phyloP scores from a whole-genome alignment of 2,329 filamentous ascomycete genomes.

The Lecanicillium sp. region DNA sequence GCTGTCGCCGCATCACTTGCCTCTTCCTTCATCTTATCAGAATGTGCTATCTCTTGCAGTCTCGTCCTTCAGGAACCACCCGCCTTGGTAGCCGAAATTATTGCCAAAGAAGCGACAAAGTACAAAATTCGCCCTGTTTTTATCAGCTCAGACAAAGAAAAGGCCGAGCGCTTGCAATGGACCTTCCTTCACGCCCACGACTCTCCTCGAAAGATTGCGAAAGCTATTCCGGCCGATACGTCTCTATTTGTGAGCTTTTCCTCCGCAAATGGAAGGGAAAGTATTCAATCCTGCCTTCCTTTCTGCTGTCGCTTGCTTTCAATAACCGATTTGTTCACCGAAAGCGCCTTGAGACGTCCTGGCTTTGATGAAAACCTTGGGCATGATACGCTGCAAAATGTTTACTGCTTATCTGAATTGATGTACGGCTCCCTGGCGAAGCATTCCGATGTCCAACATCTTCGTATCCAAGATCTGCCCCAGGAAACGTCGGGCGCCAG shows the following conservation, averaged over 20 bases:
- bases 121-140: conserved; percentile 6
- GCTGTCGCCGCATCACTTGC: conserved; percentile 7
- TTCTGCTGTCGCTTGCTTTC: too few relatives aligned
- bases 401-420: conserved; percentile 1
- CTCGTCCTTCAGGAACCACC: conserved; percentile 9
- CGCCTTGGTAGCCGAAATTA: conserved; percentile 4
- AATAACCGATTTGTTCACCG: too few relatives aligned
- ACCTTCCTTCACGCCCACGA: conserved; percentile 7
- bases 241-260: conserved; percentile 7
- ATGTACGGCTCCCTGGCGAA: conserved; percentile 6
- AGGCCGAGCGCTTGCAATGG: conserved; percentile 5
- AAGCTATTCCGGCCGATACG: conserved; percentile 7
- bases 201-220: conserved; percentile 6
- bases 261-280: too few relatives aligned
- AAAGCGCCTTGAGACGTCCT: too few relatives aligned
- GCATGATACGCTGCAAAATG: conserved; percentile 5
- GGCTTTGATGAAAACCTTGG: too few relatives aligned
- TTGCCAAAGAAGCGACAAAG: conserved; percentile 4
- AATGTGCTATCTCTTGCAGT: conserved; percentile 3
- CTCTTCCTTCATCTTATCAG: conserved; percentile 5
- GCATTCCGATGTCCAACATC: too few relatives aligned
- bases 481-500: too few relatives aligned
- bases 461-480: too few relatives aligned
- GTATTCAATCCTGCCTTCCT: too few relatives aligned
- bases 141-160: conserved; percentile 7